Percentiles rank a stretch among this genome's conserved stretches.
These are phyloP conservation scores for Rauvolfia tetraphylla DNA, from an alignment of 257 asterid genomes.

Conservation along the genomic window DNA sequence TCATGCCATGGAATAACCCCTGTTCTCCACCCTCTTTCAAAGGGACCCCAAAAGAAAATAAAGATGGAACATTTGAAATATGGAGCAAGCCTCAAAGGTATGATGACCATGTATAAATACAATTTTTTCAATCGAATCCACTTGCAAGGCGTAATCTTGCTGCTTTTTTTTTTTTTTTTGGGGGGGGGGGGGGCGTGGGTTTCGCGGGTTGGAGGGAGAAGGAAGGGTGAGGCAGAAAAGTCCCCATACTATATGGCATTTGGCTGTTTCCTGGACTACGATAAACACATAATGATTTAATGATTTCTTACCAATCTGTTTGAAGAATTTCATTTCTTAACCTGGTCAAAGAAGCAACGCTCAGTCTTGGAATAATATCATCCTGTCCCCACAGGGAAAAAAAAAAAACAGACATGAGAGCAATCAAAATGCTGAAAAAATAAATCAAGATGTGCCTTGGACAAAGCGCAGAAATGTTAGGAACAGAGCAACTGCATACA, in stretches of 20 bases:
- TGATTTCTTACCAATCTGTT: conserved; percentile 81
- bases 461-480: not conserved
- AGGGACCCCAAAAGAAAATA: too few species aligned
- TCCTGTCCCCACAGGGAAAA: conserved; percentile 68
- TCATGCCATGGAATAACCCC: not conserved
- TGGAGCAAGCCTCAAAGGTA: not conserved
- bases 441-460: not conserved
- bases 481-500: conserved; percentile 5
- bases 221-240: too few species aligned
- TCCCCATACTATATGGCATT: not conserved
- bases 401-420: not conserved
- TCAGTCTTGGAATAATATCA: conserved; percentile 84
- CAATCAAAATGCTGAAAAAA: not conserved
- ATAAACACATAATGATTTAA: not conserved
- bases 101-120: not conserved
- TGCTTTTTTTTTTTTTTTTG: not conserved
- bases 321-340: conserved; percentile 89
- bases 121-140: not conserved
- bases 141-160: not conserved
- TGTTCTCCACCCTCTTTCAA: not conserved
- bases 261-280: not conserved
- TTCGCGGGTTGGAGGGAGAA: too few species aligned
- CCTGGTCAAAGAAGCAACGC: conserved; percentile 61
- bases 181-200: not conserved
- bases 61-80: too few species aligned